phyloP scores from a whole-genome alignment of 2,329 filamentous ascomycete species.

The Pseudopyricularia javanii region DNA sequence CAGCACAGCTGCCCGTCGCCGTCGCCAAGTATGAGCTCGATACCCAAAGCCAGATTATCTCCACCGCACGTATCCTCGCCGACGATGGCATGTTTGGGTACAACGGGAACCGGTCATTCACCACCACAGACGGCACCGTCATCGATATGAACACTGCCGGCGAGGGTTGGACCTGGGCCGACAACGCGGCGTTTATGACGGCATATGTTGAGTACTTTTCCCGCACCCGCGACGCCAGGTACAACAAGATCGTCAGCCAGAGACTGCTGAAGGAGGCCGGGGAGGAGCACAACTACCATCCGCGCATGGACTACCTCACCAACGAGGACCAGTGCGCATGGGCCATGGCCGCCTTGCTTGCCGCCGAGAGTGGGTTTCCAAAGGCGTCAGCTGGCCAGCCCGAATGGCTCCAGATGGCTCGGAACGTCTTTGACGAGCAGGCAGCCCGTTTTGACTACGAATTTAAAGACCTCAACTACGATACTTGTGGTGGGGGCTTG shows the following conservation, averaged over 20 bases:
- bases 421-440: conserved; percentile 43
- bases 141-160: conserved; percentile 14
- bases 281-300: conserved; percentile 34
- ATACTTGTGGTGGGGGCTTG: conserved; percentile 47
- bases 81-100: not conserved
- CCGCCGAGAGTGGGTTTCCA: conserved; percentile 40
- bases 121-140: conserved; percentile 3
- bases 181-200: conserved; percentile 16
- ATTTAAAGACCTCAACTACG: conserved; percentile 19
- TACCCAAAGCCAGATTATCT: not conserved
- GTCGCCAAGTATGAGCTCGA: not conserved
- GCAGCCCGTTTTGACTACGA: conserved; percentile 15
- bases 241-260: conserved; percentile 33
- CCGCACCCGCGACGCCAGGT: conserved; percentile 32
- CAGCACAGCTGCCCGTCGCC: not conserved
- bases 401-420: conserved; percentile 40
- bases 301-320: conserved; percentile 28
- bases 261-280: conserved; percentile 33
- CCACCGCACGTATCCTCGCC: not conserved
- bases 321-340: conserved; percentile 52
- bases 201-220: conserved; percentile 24
- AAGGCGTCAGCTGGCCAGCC: conserved; percentile 26
- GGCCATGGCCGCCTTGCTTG: conserved; percentile 42
- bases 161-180: conserved; percentile 21
- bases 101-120: not conserved